These are phyloP conservation scores for Podila clonocystis DNA, from an alignment of 192 early-diverging fungal genomes.

Conservation along the genomic window DNA sequence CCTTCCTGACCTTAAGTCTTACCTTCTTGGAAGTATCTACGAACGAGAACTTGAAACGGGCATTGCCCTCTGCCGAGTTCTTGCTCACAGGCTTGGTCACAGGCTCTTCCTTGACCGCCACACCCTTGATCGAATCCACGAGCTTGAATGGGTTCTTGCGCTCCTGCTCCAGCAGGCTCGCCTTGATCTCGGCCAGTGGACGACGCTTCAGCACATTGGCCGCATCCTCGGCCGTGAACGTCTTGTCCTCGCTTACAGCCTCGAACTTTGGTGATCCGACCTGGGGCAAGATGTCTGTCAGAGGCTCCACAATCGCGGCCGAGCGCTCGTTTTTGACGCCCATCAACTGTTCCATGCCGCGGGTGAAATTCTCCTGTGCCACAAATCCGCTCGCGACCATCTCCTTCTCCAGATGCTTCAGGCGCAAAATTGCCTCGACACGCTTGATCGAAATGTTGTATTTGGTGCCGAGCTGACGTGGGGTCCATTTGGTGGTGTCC, in stretches of 20 bases:
- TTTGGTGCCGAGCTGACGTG: conserved; percentile 74
- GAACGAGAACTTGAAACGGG: conserved; percentile 56
- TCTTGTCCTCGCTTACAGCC: conserved; percentile 81
- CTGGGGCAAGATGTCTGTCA: conserved; percentile 64
- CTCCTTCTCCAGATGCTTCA: conserved; percentile 83
- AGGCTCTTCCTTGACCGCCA: conserved; percentile 16
- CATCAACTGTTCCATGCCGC: conserved; percentile 89
- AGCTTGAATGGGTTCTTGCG: conserved; percentile 35
- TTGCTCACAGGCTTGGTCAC: conserved; percentile 19
- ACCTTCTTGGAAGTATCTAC: conserved; percentile 50
- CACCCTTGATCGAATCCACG: conserved; percentile 33
- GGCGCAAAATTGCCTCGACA: conserved; percentile 88
- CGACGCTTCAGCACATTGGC: conserved; percentile 81
- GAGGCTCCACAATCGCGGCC: conserved; percentile 55
- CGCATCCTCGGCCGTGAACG: conserved; percentile 81
- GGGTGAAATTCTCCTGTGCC: conserved; percentile 74
- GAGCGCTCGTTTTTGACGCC: conserved; percentile 56
- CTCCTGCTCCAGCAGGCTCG: conserved; percentile 33
- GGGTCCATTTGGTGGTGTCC: conserved; percentile 69
- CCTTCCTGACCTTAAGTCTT: background rate
- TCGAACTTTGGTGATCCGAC: conserved; percentile 82
- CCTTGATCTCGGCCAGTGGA: conserved; percentile 56
- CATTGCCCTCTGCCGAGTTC: conserved; percentile 22
- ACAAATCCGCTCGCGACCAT: conserved; percentile 70
- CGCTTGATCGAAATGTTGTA: conserved; percentile 83